phyloP scores from a whole-genome alignment of 2,329 filamentous ascomycete species.

The Atkinsonella hypoxylon region DNA sequence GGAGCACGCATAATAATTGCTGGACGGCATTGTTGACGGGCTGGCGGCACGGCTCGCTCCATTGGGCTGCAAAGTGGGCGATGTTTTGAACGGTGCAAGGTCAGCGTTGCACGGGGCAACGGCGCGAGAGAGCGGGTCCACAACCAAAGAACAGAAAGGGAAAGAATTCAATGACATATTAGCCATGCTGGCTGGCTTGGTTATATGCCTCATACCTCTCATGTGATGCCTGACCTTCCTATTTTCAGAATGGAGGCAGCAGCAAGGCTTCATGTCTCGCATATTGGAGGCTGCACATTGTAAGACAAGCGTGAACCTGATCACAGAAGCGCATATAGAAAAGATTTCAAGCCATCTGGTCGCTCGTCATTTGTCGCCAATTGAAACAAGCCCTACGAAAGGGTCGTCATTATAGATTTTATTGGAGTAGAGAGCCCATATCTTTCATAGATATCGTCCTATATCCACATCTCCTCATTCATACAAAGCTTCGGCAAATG shows the following conservation, averaged over 20 bases:
- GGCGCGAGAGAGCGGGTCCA: not conserved
- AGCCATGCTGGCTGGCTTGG: too few relatives aligned
- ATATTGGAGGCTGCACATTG: too few relatives aligned
- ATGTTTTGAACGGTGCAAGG: constrained; percentile 4
- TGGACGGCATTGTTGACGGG: constrained; percentile 3
- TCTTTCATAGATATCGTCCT: not conserved
- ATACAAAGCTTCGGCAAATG: not conserved
- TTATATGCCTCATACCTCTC: too few relatives aligned
- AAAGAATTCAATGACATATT: not conserved
- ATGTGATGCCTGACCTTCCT: too few relatives aligned
- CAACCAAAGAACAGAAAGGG: not conserved
- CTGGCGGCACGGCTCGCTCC: not conserved
- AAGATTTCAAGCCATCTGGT: too few relatives aligned
- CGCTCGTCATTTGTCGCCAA: not conserved
- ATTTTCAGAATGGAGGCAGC: too few relatives aligned
- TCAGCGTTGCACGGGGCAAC: constrained; percentile 10
- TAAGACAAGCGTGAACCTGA: too few relatives aligned
- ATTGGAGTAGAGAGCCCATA: not conserved
- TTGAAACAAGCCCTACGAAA: too few relatives aligned
- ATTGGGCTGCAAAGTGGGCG: constrained; percentile 4
- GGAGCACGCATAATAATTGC: constrained; percentile 1
- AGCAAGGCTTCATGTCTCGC: too few relatives aligned
- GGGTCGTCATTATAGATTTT: not conserved
- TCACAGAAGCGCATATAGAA: too few relatives aligned
- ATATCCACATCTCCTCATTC: not conserved